These are phyloP conservation scores for Penicillium silybi DNA, from an alignment of 495 filamentous ascomycete species.

Conservation along the genomic window DNA sequence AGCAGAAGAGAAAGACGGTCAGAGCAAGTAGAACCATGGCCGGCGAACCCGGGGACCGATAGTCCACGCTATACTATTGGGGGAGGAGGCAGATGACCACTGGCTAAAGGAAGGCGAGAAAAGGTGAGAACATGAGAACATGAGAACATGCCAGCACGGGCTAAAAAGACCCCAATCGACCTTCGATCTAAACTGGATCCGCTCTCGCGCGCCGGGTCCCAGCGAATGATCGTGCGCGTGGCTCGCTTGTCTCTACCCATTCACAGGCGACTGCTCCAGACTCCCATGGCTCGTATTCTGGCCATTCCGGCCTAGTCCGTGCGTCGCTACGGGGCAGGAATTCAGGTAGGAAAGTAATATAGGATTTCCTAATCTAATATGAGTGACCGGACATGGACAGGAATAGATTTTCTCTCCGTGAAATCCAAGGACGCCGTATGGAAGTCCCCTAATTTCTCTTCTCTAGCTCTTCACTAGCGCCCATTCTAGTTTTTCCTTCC, in stretches of 20 bases:
- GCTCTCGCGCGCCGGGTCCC: not conserved
- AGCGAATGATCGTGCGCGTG: constrained; percentile 9
- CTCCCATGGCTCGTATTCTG: constrained; percentile 20
- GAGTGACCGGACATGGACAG: constrained; percentile 3
- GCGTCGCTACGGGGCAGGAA: constrained; percentile 14
- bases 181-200: not conserved
- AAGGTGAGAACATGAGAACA: too few species aligned
- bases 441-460: constrained; percentile 8
- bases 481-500: not conserved
- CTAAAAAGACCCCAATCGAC: not conserved
- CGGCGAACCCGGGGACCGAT: not conserved
- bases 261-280: not conserved
- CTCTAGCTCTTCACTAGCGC: not conserved
- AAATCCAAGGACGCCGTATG: not conserved
- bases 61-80: not conserved
- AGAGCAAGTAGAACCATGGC: not conserved
- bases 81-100: not conserved
- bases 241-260: constrained; percentile 26
- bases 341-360: not conserved
- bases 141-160: not conserved
- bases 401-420: constrained; percentile 10
- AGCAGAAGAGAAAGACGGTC: not conserved
- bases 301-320: constrained; percentile 21
- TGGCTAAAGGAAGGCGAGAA: too few species aligned
- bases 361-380: not conserved